These are phyloP conservation scores for Saccharomyces hybrid DNA, from an alignment of 1,139 yeast genomes.

Conservation along the genomic window DNA sequence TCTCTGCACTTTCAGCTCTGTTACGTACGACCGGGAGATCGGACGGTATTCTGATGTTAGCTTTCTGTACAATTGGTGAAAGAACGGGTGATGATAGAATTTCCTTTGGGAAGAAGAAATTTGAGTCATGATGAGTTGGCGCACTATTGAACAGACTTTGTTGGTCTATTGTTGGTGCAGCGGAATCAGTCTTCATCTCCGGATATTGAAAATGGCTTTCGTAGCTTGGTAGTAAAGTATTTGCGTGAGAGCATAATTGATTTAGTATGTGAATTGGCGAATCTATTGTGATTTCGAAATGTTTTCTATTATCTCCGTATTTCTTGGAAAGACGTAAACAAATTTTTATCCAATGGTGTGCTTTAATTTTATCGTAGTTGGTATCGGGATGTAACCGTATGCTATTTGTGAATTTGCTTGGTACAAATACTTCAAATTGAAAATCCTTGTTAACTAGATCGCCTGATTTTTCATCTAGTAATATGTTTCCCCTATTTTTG, in stretches of 20 bases:
- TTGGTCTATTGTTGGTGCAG: background rate
- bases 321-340: conserved; percentile 65
- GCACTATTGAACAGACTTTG: background rate
- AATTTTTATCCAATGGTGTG: conserved; percentile 91
- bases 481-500: conserved; percentile 35
- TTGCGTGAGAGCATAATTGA: conserved; percentile 65
- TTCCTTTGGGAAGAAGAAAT: conserved; percentile 35
- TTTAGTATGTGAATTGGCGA: conserved; percentile 69
- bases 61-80: conserved; percentile 47
- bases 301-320: conserved; percentile 59
- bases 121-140: conserved; percentile 26
- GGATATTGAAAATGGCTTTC: conserved; percentile 21
- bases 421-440: conserved; percentile 77
- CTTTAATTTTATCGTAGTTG: conserved; percentile 63
- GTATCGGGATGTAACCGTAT: conserved; percentile 38
- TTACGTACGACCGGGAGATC: conserved; percentile 12
- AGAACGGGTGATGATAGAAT: conserved; percentile 36
- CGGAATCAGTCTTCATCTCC: conserved; percentile 8
- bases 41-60: conserved; percentile 31
- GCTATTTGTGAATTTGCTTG: conserved; percentile 42
- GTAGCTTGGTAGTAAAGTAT: conserved; percentile 45
- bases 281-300: conserved; percentile 83
- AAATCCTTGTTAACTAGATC: conserved; percentile 50
- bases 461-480: conserved; percentile 28
- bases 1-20: conserved; percentile 9